phyloP scores from a whole-genome alignment of 306 rosid genomes.

The Inga laurina region DNA sequence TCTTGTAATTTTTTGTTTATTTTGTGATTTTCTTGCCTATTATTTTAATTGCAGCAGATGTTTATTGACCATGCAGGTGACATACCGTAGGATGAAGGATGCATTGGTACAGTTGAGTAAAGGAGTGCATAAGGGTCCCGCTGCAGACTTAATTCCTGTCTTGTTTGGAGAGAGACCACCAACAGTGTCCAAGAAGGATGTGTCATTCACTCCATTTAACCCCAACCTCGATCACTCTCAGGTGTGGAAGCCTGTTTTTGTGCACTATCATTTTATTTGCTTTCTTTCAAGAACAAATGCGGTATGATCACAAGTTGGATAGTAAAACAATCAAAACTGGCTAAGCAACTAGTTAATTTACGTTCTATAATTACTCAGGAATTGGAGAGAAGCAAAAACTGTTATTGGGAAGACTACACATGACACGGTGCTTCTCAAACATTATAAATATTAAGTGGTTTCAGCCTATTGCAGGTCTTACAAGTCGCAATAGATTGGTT shows the following conservation, averaged over 20 bases:
- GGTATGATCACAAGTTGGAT: neutral
- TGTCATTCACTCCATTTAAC: slow-evolving; percentile 67
- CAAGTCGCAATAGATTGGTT: neutral
- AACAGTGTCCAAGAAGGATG: slow-evolving; percentile 75
- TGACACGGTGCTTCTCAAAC: neutral
- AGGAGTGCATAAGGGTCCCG: slow-evolving; percentile 95
- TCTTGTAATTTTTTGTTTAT: neutral
- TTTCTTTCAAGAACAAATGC: neutral
- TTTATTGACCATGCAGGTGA: slow-evolving; percentile 60
- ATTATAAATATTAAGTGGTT: slow-evolving; percentile 13
- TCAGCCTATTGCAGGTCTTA: neutral
- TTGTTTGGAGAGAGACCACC: slow-evolving; percentile 91
- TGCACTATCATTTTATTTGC: slow-evolving; percentile 2
- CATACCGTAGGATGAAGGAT: slow-evolving; percentile 95
- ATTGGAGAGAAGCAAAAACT: neutral
- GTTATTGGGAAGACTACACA: neutral
- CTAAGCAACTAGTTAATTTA: neutral
- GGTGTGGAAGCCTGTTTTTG: slow-evolving; percentile 50
- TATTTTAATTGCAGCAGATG: slow-evolving; percentile 29
- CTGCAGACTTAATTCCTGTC: slow-evolving; percentile 80
- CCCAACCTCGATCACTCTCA: slow-evolving; percentile 89
- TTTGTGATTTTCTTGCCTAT: slow-evolving; percentile 23
- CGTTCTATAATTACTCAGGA: neutral
- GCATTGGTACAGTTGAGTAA: slow-evolving; percentile 89
- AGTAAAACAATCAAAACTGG: slow-evolving; percentile 9